phyloP scores from a whole-genome alignment of 306 rosid species.

The Canavalia ensiformis region DNA sequence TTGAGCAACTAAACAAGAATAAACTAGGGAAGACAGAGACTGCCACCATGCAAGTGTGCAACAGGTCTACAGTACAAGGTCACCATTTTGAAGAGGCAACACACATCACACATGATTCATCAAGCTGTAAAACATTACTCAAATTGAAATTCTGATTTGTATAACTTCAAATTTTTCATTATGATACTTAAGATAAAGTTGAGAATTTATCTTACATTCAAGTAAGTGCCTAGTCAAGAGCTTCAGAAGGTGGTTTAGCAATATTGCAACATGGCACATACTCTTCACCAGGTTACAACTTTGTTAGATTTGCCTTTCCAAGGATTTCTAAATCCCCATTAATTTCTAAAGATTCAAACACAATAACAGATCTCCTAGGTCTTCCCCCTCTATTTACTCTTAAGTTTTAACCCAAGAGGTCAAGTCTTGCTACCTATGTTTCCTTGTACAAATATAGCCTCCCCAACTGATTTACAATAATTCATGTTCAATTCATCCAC shows the following conservation, averaged over 20 bases:
- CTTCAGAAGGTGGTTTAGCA: not conserved
- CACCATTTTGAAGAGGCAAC: not conserved
- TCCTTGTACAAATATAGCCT: not conserved
- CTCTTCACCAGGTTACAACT: not conserved
- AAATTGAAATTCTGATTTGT: not conserved
- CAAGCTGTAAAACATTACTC: not conserved
- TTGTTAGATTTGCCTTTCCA: not conserved
- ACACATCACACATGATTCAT: not conserved
- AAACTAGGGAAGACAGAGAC: not conserved
- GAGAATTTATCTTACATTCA: not conserved
- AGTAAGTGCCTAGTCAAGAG: too few species aligned
- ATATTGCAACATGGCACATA: not conserved
- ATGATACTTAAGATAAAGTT: not conserved
- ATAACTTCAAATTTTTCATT: not conserved
- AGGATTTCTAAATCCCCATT: not conserved
- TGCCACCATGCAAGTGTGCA: not conserved
- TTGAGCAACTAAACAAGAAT: slow-evolving; percentile 7
- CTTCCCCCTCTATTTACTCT: not conserved
- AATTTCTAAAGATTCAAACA: not conserved
- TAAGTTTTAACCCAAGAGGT: not conserved
- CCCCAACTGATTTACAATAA: not conserved
- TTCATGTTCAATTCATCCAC: not conserved
- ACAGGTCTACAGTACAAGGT: not conserved
- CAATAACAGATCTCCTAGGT: not conserved
- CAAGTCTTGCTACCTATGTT: not conserved